Conservation (phyloP, 345 rosid species). For the Moricandia moricandioides region DNA sequence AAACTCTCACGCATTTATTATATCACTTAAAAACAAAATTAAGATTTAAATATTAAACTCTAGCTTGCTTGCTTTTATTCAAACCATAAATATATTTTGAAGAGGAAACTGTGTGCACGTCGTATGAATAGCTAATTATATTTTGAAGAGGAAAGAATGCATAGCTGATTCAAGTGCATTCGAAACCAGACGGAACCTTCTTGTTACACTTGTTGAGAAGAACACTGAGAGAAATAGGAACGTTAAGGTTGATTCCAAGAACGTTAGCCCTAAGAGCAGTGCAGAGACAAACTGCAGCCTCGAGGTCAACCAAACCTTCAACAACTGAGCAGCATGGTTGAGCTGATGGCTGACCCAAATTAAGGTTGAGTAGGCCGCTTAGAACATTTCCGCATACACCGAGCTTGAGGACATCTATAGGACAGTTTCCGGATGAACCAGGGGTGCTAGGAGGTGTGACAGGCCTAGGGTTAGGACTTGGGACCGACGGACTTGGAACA, state of each 20-base stretch:
- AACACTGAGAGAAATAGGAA: slow-evolving; percentile 58
- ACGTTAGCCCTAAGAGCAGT: slow-evolving; percentile 61
- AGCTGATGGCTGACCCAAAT: slow-evolving; percentile 42
- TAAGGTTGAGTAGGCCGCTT: slow-evolving; percentile 37
- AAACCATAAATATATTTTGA: slow-evolving; percentile 3
- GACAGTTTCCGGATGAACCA: slow-evolving; percentile 40
- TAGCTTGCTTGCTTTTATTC: slow-evolving; percentile 22
- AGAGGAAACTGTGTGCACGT: not conserved
- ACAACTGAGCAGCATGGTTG: slow-evolving; percentile 53
- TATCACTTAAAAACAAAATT: not conserved
- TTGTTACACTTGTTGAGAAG: slow-evolving; percentile 58
- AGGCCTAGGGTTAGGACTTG: not conserved
- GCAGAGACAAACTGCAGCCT: slow-evolving; percentile 76
- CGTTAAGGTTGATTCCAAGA: slow-evolving; percentile 51
- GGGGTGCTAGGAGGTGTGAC: slow-evolving; percentile 27
- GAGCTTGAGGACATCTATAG: slow-evolving; percentile 56
- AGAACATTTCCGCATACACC: slow-evolving; percentile 54
- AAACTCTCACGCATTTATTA: not conserved
- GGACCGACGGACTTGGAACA: slow-evolving; percentile 1
- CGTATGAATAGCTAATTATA: not conserved
- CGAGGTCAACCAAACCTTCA: slow-evolving; percentile 53
- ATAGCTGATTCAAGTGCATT: slow-evolving; percentile 39
- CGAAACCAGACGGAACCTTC: slow-evolving; percentile 47
- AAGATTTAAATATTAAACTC: not conserved
- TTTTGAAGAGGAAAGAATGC: not conserved